These are phyloP conservation scores for Amylocystis lapponica DNA, from an alignment of 768 basidiomycete genomes.

Conservation along the genomic window DNA sequence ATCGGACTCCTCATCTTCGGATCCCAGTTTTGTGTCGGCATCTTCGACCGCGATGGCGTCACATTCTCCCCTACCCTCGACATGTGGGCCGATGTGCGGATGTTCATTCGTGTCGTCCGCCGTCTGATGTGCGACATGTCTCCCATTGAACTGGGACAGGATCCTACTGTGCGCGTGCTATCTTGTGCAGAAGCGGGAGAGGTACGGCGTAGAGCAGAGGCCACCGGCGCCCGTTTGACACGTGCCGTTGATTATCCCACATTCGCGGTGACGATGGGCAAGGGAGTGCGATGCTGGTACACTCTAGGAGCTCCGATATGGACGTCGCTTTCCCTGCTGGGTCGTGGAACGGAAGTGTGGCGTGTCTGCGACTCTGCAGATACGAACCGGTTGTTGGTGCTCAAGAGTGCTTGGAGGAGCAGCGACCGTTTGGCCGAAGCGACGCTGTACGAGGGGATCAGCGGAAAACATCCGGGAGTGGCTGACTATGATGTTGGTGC, in stretches of 20 bases:
- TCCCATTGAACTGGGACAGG: constrained; percentile 3
- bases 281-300: background rate
- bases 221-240: too few relatives aligned
- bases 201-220: too few relatives aligned
- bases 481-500: too few relatives aligned
- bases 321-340: constrained; percentile 11
- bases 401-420: too few relatives aligned
- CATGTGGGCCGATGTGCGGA: constrained; percentile 16
- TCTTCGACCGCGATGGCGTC: constrained; percentile 28
- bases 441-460: too few relatives aligned
- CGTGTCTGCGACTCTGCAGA: constrained; percentile 4
- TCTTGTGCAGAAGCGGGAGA: background rate
- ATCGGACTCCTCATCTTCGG: constrained; percentile 26
- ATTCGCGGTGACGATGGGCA: too few relatives aligned
- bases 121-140: constrained; percentile 3
- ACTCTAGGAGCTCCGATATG: constrained; percentile 5
- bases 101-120: constrained; percentile 23
- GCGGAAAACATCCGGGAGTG: too few relatives aligned
- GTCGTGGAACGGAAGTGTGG: constrained; percentile 13
- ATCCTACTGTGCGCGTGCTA: constrained; percentile 1
- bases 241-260: too few relatives aligned
- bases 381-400: too few relatives aligned
- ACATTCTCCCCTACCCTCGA: constrained; percentile 19
- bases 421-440: too few relatives aligned
- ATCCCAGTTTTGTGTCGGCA: constrained; percentile 23